Conservation (phyloP, 805 yeast genomes). For the Lipomyces mesembrius region DNA sequence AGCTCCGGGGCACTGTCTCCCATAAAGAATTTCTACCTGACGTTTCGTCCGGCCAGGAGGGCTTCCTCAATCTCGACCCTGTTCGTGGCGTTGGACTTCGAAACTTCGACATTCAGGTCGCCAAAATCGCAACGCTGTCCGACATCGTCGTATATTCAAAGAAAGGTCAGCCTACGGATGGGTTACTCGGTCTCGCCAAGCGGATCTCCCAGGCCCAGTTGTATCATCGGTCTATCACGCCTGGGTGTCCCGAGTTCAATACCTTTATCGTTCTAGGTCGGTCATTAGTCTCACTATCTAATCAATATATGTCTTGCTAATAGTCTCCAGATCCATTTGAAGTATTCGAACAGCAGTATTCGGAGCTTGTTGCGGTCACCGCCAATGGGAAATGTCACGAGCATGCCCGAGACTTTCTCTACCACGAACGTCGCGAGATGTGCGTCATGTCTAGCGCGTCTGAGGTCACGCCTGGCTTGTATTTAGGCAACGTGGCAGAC, state of each 20-base stretch:
- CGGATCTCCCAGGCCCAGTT: slow-evolving; percentile 36
- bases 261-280: slow-evolving; percentile 36
- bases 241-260: slow-evolving; percentile 25
- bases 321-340: slow-evolving; percentile 32
- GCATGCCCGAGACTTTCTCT: slow-evolving; percentile 58
- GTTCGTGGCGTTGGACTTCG: slow-evolving; percentile 74
- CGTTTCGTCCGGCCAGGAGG: slow-evolving; percentile 14
- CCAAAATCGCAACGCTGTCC: slow-evolving; percentile 74
- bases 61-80: slow-evolving; percentile 66
- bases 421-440: slow-evolving; percentile 81
- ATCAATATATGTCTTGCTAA: background rate
- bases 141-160: slow-evolving; percentile 76
- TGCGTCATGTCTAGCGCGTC: slow-evolving; percentile 83
- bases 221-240: slow-evolving; percentile 21
- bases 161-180: slow-evolving; percentile 31
- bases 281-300: background rate
- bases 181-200: slow-evolving; percentile 29
- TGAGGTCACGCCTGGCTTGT: slow-evolving; percentile 57
- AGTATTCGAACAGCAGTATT: slow-evolving; percentile 33
- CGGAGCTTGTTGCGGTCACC: slow-evolving; percentile 37
- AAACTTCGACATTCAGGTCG: slow-evolving; percentile 82
- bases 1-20: slow-evolving; percentile 37
- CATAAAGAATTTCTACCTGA: slow-evolving; percentile 34
- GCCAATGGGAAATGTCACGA: slow-evolving; percentile 28
- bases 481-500: slow-evolving; percentile 86